A percentile compares a stretch with the other conserved stretches of the same genome.
Evolutionary conservation across 768 basidiomycete species (phyloP).

Genomic region (Glaciozyma antarctica): DNA sequence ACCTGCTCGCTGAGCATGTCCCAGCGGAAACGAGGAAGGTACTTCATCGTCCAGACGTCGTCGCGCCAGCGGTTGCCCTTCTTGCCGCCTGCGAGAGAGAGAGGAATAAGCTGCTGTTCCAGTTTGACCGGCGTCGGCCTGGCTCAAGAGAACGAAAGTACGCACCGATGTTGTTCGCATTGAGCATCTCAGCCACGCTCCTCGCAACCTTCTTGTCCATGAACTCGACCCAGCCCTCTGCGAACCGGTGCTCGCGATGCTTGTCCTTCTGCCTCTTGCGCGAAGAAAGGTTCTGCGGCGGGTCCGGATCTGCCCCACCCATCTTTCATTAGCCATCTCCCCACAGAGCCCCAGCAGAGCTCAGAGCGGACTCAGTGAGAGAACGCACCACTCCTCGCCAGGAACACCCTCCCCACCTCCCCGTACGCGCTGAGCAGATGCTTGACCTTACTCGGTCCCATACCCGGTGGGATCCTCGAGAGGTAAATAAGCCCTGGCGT

Average conservation of each 20-base stretch:
- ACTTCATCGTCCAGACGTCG: constrained; percentile 99
- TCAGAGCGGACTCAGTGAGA: background rate
- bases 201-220: constrained; percentile 85
- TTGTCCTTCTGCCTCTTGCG: constrained; percentile 24
- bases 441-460: constrained; percentile 91
- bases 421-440: constrained; percentile 86
- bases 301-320: background rate
- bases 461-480: constrained; percentile 90
- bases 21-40: constrained; percentile 96
- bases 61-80: constrained; percentile 84
- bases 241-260: constrained; percentile 51
- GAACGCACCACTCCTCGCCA: constrained; percentile 39
- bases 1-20: constrained; percentile 97
- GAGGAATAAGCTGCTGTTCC: background rate
- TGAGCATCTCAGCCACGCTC: constrained; percentile 85
- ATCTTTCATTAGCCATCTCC: background rate
- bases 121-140: no score
- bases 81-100: constrained; percentile 48
- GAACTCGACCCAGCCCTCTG: constrained; percentile 98
- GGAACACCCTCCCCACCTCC: constrained; percentile 80
- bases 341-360: background rate
- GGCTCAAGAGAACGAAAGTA: background rate
- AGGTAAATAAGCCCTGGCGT: constrained; percentile 79
- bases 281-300: constrained; percentile 7
- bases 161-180: constrained; percentile 80